Percentiles rank a stretch among this genome's conserved stretches.
Evolutionary conservation across 2,329 filamentous ascomycete genomes (phyloP).

Genomic region (Fusarium sp.): DNA sequence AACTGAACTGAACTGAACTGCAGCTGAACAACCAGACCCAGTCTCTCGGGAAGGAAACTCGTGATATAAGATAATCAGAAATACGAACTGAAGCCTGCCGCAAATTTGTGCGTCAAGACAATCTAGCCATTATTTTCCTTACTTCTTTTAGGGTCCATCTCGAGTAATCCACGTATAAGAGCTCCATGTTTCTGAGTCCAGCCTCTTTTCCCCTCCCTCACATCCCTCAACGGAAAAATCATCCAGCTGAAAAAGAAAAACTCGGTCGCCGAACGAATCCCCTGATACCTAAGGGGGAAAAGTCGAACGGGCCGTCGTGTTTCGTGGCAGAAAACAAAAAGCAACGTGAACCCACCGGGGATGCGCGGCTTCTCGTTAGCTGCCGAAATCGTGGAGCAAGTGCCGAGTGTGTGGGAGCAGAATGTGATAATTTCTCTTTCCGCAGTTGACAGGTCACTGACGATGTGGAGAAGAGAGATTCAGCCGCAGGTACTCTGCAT

Average conservation of each 20-base stretch:
- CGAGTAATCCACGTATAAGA: not conserved
- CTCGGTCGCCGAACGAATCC: not conserved
- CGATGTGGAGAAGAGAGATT: conserved; percentile 1
- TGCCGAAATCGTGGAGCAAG: conserved; percentile 27
- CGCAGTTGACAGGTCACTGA: conserved; percentile 25
- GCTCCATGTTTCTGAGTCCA: conserved; percentile 2
- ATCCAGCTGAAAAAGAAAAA: conserved; percentile 7
- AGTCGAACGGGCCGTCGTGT: conserved; percentile 29
- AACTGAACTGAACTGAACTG: not conserved
- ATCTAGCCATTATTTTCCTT: not conserved
- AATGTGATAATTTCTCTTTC: conserved; percentile 25
- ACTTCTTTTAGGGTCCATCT: conserved; percentile 5
- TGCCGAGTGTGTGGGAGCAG: conserved; percentile 19
- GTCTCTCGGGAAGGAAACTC: not conserved
- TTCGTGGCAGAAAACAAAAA: conserved; percentile 30
- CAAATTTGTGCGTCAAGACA: not conserved
- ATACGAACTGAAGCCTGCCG: not conserved
- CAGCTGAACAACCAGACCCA: not conserved
- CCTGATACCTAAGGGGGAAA: conserved; percentile 23
- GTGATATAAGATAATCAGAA: conserved; percentile 21
- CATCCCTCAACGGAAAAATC: conserved; percentile 6
- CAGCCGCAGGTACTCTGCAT: conserved; percentile 8
- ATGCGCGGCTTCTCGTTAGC: conserved; percentile 24
- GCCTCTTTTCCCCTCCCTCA: conserved; percentile 5
- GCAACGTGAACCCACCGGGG: conserved; percentile 10